Percentiles rank a stretch among this genome's conserved stretches.
phyloP scores from a whole-genome alignment of 768 basidiomycete genomes.

The Candolleomyces aberdarensis region DNA sequence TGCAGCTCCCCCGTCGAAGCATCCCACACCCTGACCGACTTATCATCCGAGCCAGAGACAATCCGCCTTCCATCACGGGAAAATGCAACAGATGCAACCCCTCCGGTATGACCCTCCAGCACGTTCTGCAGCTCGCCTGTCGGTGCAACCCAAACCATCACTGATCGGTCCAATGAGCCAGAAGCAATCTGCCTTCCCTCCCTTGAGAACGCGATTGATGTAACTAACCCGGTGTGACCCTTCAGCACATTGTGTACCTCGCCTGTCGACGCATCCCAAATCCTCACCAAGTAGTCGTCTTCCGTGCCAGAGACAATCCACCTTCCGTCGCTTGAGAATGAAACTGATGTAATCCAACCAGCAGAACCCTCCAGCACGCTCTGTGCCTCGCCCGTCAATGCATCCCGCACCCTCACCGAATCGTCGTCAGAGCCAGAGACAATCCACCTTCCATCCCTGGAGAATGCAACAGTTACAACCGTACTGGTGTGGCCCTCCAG shows the following conservation, averaged over 20 bases:
- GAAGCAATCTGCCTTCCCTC: constrained; percentile 15
- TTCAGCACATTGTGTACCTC: too few relatives aligned
- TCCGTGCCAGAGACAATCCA: too few relatives aligned
- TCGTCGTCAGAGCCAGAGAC: not conserved
- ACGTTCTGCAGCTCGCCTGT: constrained; percentile 6
- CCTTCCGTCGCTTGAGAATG: too few relatives aligned
- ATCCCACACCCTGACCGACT: not conserved
- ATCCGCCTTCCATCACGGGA: constrained; percentile 3
- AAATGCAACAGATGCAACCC: constrained; percentile 18
- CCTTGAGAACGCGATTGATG: constrained; percentile 17
- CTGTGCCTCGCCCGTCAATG: not conserved
- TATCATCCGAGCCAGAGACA: not conserved
- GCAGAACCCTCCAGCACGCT: constrained; percentile 5
- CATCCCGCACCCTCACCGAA: constrained; percentile 4
- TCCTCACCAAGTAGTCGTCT: too few relatives aligned
- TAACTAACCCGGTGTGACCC: not conserved
- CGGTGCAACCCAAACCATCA: constrained; percentile 17
- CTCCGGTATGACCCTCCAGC: constrained; percentile 11
- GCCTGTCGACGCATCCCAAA: too few relatives aligned
- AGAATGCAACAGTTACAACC: constrained; percentile 7
- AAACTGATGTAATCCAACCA: not conserved
- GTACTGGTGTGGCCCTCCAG: constrained; percentile 3
- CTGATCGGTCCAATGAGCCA: constrained; percentile 11
- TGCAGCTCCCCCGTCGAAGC: not conserved
- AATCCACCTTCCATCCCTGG: not conserved